phyloP scores from a whole-genome alignment of 768 basidiomycete genomes.

The Calocybe gangraenosa region DNA sequence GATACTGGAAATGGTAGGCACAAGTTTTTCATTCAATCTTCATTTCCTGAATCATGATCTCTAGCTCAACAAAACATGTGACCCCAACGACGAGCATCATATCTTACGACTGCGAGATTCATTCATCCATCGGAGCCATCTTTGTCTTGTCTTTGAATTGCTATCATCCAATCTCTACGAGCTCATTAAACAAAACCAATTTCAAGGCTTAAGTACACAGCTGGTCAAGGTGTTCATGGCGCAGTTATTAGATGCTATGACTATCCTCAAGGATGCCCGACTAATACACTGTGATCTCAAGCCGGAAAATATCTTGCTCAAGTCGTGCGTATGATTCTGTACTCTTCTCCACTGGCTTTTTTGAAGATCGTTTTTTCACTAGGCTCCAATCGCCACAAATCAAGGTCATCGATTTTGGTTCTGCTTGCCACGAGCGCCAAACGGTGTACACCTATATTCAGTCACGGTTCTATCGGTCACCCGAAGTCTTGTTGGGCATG shows the following conservation, averaged over 20 bases:
- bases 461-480: slow-evolving; percentile 96
- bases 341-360: background rate
- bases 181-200: slow-evolving; percentile 99
- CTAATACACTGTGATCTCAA: slow-evolving; percentile 98
- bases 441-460: slow-evolving; percentile 99
- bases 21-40: background rate
- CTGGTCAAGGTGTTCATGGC: slow-evolving; percentile 99
- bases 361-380: slow-evolving; percentile 1
- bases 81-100: slow-evolving; percentile 94
- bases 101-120: slow-evolving; percentile 93
- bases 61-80: slow-evolving; percentile 91
- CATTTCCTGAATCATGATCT: slow-evolving; percentile 7
- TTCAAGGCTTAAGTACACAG: slow-evolving; percentile 94
- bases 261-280: slow-evolving; percentile 90
- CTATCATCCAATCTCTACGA: slow-evolving; percentile 98
- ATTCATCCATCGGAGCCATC: slow-evolving; percentile 93
- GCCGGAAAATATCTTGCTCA: slow-evolving; percentile 96
- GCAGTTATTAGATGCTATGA: slow-evolving; percentile 88
- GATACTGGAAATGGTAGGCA: slow-evolving; percentile 86
- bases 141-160: slow-evolving; percentile 97
- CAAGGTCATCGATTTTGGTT: slow-evolving; percentile 99
- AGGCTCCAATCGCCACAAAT: slow-evolving; percentile 97
- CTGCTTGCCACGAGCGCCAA: slow-evolving; percentile 97
- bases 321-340: slow-evolving; percentile 57
- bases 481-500: slow-evolving; percentile 93